Conservation (phyloP, 1,284 basidiomycete genomes). For the Tremellales sp. region DNA sequence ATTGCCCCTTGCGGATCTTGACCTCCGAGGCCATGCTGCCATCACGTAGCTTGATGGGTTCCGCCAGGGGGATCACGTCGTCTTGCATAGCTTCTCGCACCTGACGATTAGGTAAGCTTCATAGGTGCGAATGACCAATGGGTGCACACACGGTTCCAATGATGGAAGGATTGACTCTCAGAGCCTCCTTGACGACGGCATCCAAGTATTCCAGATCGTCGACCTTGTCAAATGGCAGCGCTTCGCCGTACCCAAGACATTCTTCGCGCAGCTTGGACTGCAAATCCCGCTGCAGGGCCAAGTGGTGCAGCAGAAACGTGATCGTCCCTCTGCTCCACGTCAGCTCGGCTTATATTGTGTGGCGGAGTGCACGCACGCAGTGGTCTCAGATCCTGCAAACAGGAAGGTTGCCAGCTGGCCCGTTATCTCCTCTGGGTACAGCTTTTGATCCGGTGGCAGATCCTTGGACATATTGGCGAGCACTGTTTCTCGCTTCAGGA, state of each 20-base stretch:
- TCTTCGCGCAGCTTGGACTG: conserved; percentile 22
- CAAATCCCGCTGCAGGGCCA: conserved; percentile 17
- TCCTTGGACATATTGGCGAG: conserved; percentile 19
- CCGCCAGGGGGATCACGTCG: conserved; percentile 29
- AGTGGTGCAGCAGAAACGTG: conserved; percentile 18
- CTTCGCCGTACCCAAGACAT: conserved; percentile 20
- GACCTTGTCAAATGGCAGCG: conserved; percentile 21
- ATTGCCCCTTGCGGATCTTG: conserved; percentile 22
- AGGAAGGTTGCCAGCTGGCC: conserved; percentile 31
- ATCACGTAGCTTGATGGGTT: conserved; percentile 17
- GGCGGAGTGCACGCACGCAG: conserved; percentile 15
- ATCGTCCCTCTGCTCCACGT: conserved; percentile 20
- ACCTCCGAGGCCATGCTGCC: conserved; percentile 18
- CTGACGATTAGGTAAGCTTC: conserved; percentile 3
- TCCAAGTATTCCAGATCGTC: conserved; percentile 27
- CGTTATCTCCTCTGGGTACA: conserved; percentile 25
- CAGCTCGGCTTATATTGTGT: too few relatives aligned
- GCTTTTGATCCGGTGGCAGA: conserved; percentile 14
- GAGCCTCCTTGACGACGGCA: conserved; percentile 26
- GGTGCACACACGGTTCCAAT: conserved; percentile 15
- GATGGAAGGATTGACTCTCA: conserved; percentile 22
- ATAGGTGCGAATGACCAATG: conserved; percentile 5
- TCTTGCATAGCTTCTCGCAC: conserved; percentile 23
- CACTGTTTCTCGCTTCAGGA: conserved; percentile 8
- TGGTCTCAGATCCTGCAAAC: conserved; percentile 31